Base-by-base conservation (phyloP, 139 green algal genomes). In the Nannochloris sp. region DNA sequence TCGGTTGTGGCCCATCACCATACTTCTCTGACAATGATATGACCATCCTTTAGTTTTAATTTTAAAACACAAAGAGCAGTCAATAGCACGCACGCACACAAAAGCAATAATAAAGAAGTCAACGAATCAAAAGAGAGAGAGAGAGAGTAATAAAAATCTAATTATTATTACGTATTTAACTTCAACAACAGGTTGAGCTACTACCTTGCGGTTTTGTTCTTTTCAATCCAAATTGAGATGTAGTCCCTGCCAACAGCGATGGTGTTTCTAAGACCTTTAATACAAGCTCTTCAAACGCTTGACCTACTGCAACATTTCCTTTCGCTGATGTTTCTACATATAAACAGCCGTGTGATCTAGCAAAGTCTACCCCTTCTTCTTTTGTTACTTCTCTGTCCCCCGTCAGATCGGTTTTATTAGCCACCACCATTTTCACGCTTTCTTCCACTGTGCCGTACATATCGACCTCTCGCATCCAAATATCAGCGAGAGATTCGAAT, bases 401-500 rank as follows among this genome's bases (percentile, higher is more conserved):
- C 51, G 87, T 80, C 76, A 88, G 72, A 71, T 98, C 92, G 0
- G 92, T 73, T 65, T 98, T 98, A 74, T 98, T 98, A 37, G 86
- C 92, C 34, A 98, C 85, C 2, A 98, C 84, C 87, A 98, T 98
- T 71, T 92, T 93, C 9, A 95, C 82, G 24, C 83, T 79, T 34
- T 89, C 77, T 23, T 91, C 78, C 13, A 97, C 78, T 1, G 91
- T 98, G 67, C 42, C 78, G 75, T 98, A 98, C 67, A 95, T 89
- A 25, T 97, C 91, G 19, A 96, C 86, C 78, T 98, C 92, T 29
- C 84, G 81, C 80, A 96, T 81, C 92, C 92, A 98, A 23, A 93
- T 80, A 23, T 89, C 83, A 32, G 77, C 79, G 32, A 98, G 64
- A 38, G 78, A 73, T 27, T 90, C 85, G 62, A 98, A 98, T 0